Base-by-base conservation (phyloP, 495 filamentous ascomycete genomes). In the Aspergillus ellipticus region DNA sequence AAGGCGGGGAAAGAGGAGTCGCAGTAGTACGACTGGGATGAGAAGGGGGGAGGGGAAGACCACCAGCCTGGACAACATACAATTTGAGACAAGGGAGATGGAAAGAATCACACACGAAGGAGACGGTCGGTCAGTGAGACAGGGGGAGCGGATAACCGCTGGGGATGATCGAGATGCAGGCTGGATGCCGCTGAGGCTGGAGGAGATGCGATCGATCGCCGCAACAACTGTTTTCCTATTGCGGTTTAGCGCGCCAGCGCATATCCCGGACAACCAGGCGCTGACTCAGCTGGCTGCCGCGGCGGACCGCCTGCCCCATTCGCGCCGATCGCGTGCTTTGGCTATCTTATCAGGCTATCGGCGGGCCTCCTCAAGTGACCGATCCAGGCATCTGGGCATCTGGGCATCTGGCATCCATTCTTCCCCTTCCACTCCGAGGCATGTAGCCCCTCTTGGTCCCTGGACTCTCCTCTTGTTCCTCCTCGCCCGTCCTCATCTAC, bases 231-330 rank as follows among this genome's bases (percentile, higher is more conserved):
- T 74, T 63, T 71, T 41, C 74, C 64, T 37, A 57, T 67, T 71
- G 20, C 15, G 66, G 72, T 67, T 74, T 75, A 77, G 72, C 60
- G 63, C 51, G 46, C 51, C 59, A 69, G 45, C 70, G 39, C 69
- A 74, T 77, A 69, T 67, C 73, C 73, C 42, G 62, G 70, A 70
- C 74, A 76, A 76, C 73, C 65, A 66, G n/a, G 42, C 37, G 58
- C 62, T 69, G 64, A 69, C 59, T 66, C 61, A 72, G 51, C 26
- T 5, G 7, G 5, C 26, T 49, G 10, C 28, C 15, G 1, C 0
- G 8, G 4, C 46, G 52, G 51, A 71, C 65, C 69, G 66, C 69
- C 65, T 69, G 63, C 47, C 41, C 19, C 20, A 33, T 54, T 16
- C 11, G 24, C 11, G 2, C 31, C 9, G 42, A 62, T 58, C 50